Base-by-base conservation (phyloP, 768 basidiomycete species). In the Lanmaoa pseudosensibilis region DNA sequence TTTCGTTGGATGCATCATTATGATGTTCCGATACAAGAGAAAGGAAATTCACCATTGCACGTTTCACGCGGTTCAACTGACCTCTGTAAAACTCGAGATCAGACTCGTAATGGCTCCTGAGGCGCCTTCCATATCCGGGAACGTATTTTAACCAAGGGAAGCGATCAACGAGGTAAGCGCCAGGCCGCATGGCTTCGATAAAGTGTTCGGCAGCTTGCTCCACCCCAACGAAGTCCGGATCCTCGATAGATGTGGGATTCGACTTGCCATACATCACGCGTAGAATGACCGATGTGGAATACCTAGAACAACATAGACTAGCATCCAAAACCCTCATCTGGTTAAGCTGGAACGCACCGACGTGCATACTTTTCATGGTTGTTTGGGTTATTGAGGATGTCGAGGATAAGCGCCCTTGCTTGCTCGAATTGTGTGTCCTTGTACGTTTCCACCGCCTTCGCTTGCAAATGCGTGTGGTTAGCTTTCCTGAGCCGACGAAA, bases 401-500 rank as follows among this genome's bases (percentile, higher is more conserved):
- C 73, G 1, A 64, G 52, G 13, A 72, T 52, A 25, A 63, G 30
- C 0, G 9, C 41, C 23, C 9, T 63, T 1, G 65, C 67, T 25
- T 75, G 73, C 15, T 72, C 71, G 63, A 73, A 75, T 25, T 83
- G 73, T 1, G 78, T 72, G 0, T 78, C 76, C 4, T 74, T 71
- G 59, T 84, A 85, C 5, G 62, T 69, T 4, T 69, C 65, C 5
- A 83, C 72, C 1, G 74, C 73, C 56, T 80, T 82, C 0, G 79
- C 74, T 54, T 83, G 80, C 0, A 86, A 70, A 54, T 84, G 79
- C 0, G 80, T 74, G 58, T 85, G 83, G 2, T 84, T 64, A 0
- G 80, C 83, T 50, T 81, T 84, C 27, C 70, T 56, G 72, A 83
- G 77, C 58, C 81, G 82, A 69, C 81, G 82, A 59, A 83, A 80